phyloP scores from a whole-genome alignment of 495 filamentous ascomycete species.

The Aspergillus homomorphus region DNA sequence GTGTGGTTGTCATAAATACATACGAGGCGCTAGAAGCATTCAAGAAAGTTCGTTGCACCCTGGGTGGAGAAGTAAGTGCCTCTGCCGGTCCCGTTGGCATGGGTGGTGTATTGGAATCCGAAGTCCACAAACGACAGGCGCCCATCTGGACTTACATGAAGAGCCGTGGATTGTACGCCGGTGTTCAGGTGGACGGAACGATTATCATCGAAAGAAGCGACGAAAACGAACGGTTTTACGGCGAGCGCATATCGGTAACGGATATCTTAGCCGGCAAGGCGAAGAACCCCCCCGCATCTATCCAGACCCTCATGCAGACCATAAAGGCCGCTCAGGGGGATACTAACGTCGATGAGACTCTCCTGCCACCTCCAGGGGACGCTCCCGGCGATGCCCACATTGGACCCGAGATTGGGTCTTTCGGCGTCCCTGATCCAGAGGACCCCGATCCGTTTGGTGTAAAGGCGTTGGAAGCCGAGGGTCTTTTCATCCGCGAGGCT shows the following conservation, averaged over 20 bases:
- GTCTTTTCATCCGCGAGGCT: slow-evolving; percentile 82
- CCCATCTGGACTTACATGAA: slow-evolving; percentile 89
- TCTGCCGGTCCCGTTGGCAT: slow-evolving; percentile 77
- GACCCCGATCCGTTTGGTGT: slow-evolving; percentile 90
- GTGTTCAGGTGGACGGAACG: slow-evolving; percentile 79
- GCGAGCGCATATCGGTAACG: slow-evolving; percentile 64
- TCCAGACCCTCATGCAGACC: slow-evolving; percentile 68
- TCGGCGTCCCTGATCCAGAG: slow-evolving; percentile 70
- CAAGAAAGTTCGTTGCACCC: slow-evolving; percentile 68
- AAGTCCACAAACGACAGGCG: slow-evolving; percentile 63
- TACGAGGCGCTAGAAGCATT: slow-evolving; percentile 76
- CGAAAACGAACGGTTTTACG: slow-evolving; percentile 87
- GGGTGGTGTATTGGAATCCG: slow-evolving; percentile 69
- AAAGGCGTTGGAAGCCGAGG: slow-evolving; percentile 76
- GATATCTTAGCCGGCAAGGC: slow-evolving; percentile 83
- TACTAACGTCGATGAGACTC: slow-evolving; percentile 59
- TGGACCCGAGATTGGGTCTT: slow-evolving; percentile 41
- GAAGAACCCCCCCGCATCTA: slow-evolving; percentile 60
- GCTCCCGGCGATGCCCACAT: slow-evolving; percentile 73
- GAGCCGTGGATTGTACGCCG: slow-evolving; percentile 77
- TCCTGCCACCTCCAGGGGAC: slow-evolving; percentile 54
- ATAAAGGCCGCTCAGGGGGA: slow-evolving; percentile 85
- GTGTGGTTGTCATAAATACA: slow-evolving; percentile 85
- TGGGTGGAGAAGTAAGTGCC: slow-evolving; percentile 75
- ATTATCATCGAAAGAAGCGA: slow-evolving; percentile 80